Evolutionary conservation across 495 filamentous ascomycete genomes (phyloP).

Genomic region (Aspergillus campestris): DNA sequence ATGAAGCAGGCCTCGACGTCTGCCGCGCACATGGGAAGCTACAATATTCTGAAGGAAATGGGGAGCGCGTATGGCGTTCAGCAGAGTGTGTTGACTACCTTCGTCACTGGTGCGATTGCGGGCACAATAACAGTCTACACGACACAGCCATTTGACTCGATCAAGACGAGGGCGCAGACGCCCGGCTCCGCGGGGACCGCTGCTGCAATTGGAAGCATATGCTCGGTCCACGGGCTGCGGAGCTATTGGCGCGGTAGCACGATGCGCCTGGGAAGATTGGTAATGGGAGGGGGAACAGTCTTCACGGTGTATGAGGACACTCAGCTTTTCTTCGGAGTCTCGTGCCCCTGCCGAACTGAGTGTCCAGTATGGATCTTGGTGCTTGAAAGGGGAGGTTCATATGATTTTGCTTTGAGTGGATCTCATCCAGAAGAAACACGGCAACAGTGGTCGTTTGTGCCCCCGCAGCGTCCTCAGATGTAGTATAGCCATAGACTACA

Average conservation of each 20-base stretch:
- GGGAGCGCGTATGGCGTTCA: slow-evolving; percentile 33
- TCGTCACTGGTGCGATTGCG: no score
- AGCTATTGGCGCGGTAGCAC: slow-evolving; percentile 61
- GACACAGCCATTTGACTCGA: slow-evolving; percentile 60
- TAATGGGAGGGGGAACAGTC: slow-evolving; percentile 58
- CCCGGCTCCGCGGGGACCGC: slow-evolving; percentile 39
- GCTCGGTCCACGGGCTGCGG: slow-evolving; percentile 46
- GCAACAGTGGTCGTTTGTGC: no score
- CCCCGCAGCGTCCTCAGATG: no score
- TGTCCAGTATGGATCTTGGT: no score
- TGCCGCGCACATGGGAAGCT: slow-evolving; percentile 56
- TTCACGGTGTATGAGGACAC: slow-evolving; percentile 60
- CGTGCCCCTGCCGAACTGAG: no score
- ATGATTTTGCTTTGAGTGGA: no score
- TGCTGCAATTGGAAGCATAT: slow-evolving; percentile 44
- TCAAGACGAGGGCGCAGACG: slow-evolving; percentile 58
- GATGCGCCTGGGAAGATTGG: slow-evolving; percentile 55
- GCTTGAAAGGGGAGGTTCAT: no score
- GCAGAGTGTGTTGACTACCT: slow-evolving; percentile 41
- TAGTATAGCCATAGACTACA: no score
- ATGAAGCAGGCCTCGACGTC: slow-evolving; percentile 61
- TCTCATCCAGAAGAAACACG: no score
- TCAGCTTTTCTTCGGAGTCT: no score
- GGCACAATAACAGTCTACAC: slow-evolving; percentile 52
- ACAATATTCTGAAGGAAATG: slow-evolving; percentile 59